These are phyloP conservation scores for Paramecium biaurelia DNA, from an alignment of 73 alveolate species.

Conservation along the genomic window DNA sequence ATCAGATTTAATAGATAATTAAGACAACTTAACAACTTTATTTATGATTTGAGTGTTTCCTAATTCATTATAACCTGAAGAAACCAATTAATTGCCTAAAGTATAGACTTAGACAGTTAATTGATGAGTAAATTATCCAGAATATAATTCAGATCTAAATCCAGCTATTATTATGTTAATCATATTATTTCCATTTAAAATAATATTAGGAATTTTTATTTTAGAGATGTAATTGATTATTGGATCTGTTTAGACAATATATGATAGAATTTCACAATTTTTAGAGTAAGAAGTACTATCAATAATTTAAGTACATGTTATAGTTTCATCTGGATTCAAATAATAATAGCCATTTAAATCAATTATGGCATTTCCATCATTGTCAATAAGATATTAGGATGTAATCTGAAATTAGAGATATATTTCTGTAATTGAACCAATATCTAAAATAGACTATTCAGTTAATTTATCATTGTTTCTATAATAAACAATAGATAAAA, in stretches of 20 bases:
- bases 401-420: not conserved
- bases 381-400: not conserved
- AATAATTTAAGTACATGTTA: not conserved
- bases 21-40: not conserved
- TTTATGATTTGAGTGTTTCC: not conserved
- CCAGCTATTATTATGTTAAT: not conserved
- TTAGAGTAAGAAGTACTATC: not conserved
- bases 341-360: slow-evolving; percentile 19
- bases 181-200: not conserved
- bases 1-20: not conserved
- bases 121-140: not conserved
- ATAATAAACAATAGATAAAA: not conserved
- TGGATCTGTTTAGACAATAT: not conserved
- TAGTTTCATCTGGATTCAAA: not conserved
- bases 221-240: not conserved
- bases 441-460: not conserved
- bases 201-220: not conserved
- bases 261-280: not conserved
- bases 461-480: not conserved
- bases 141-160: not conserved
- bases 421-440: not conserved
- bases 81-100: not conserved
- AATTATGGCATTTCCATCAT: slow-evolving; percentile 50
- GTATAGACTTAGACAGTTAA: not conserved
- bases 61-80: not conserved